Evolutionary conservation across 768 basidiomycete genomes (phyloP).

Genomic region (Pleurotus salmoneostramineus): DNA sequence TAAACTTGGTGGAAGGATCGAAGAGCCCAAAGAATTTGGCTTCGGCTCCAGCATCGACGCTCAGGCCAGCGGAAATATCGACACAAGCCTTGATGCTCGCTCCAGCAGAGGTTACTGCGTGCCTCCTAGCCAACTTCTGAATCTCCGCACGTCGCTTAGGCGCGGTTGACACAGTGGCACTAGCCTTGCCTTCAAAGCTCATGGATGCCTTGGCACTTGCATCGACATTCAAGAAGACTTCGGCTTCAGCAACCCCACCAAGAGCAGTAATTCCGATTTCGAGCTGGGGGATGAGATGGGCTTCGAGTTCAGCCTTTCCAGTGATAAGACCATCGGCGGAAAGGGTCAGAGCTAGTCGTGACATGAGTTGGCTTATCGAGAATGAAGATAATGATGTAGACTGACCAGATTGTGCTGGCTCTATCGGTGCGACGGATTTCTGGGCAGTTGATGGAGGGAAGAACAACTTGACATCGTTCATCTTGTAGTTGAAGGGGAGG

Average conservation of each 20-base stretch:
- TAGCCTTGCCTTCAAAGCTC: conserved; percentile 14
- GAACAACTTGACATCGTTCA: conserved; percentile 26
- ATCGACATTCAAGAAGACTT: conserved; percentile 20
- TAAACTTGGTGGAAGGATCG: conserved; percentile 19
- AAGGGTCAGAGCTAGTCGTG: conserved; percentile 22
- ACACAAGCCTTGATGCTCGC: conserved; percentile 25
- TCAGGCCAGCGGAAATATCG: conserved; percentile 24
- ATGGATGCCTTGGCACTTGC: conserved; percentile 19
- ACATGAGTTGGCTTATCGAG: background rate
- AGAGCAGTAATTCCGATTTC: conserved; percentile 2
- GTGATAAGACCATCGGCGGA: conserved; percentile 25
- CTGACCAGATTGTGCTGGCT: conserved; percentile 24
- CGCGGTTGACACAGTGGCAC: conserved; percentile 9
- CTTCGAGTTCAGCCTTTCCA: conserved; percentile 22
- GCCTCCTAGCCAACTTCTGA: background rate
- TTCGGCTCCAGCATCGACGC: conserved; percentile 26
- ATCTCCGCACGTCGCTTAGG: background rate
- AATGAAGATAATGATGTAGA: background rate
- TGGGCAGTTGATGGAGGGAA: conserved; percentile 27
- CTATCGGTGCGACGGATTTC: conserved; percentile 20
- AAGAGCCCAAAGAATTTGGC: conserved; percentile 27
- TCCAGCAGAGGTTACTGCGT: background rate
- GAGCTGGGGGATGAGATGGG: conserved; percentile 29
- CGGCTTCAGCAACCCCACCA: conserved; percentile 12
- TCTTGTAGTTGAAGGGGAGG: conserved; percentile 23